Conservation (phyloP, 2,329 filamentous ascomycete genomes). For the Pseudogymnoascus sp. region DNA sequence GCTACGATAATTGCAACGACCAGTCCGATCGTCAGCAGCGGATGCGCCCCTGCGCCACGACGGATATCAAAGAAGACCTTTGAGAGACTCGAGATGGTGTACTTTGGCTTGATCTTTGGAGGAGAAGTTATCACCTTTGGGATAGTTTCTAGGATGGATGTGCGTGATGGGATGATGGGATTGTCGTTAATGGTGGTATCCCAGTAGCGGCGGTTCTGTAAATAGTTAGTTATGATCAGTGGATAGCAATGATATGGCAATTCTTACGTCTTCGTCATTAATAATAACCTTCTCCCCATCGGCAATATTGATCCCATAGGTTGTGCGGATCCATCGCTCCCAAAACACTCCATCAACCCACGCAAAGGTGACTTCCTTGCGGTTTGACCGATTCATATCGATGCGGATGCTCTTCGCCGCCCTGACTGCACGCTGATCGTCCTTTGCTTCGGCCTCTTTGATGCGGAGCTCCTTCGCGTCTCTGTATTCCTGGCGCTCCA, state of each 20-base stretch:
- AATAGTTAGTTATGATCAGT: slow-evolving; percentile 30
- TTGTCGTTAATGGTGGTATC: slow-evolving; percentile 84
- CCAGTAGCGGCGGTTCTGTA: slow-evolving; percentile 87
- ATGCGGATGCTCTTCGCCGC: slow-evolving; percentile 87
- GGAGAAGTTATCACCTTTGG: slow-evolving; percentile 42
- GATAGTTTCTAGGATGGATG: slow-evolving; percentile 34
- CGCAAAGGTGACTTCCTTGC: slow-evolving; percentile 86
- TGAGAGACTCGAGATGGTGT: slow-evolving; percentile 64
- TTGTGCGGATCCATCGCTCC: slow-evolving; percentile 94
- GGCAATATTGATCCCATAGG: slow-evolving; percentile 79
- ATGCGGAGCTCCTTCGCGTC: slow-evolving; percentile 93
- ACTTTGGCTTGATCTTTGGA: slow-evolving; percentile 65
- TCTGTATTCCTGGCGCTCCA: slow-evolving; percentile 85
- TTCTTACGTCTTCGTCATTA: slow-evolving; percentile 89
- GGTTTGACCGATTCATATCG: slow-evolving; percentile 78
- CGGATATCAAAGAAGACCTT: slow-evolving; percentile 64
- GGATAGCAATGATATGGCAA: neutral
- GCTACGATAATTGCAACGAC: slow-evolving; percentile 50
- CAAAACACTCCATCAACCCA: slow-evolving; percentile 97
- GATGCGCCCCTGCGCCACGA: slow-evolving; percentile 50
- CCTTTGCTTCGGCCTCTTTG: slow-evolving; percentile 89
- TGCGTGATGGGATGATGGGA: slow-evolving; percentile 75
- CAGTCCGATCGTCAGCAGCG: slow-evolving; percentile 50
- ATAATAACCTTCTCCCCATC: slow-evolving; percentile 90
- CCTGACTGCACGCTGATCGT: slow-evolving; percentile 78